phyloP scores from a whole-genome alignment of 306 rosid species.

The Inga laurina region DNA sequence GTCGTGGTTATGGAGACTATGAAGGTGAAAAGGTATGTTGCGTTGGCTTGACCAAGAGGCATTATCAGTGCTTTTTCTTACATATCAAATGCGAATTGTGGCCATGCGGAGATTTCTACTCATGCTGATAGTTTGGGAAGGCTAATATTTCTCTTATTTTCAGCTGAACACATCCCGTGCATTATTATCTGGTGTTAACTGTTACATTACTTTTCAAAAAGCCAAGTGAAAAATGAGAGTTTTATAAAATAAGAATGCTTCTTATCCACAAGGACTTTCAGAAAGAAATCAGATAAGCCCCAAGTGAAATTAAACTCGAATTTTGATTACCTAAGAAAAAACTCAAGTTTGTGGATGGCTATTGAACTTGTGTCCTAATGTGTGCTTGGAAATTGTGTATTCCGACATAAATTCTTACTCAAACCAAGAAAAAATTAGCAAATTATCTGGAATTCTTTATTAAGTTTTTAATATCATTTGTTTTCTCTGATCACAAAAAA shows the following conservation, averaged over 20 bases:
- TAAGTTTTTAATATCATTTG: neutral
- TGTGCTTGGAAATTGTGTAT: neutral
- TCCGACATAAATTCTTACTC: neutral
- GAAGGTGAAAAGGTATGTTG: slow-evolving; percentile 87
- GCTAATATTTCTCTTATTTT: too few species aligned
- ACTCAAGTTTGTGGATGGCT: neutral
- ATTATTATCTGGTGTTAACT: neutral
- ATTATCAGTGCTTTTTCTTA: neutral
- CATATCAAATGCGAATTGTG: too few species aligned
- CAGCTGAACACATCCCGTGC: too few species aligned
- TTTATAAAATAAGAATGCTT: too few species aligned
- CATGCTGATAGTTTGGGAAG: too few species aligned
- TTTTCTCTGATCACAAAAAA: neutral
- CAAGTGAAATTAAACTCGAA: too few species aligned
- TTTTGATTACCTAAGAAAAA: too few species aligned
- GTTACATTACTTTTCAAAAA: neutral
- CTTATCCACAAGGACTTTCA: neutral
- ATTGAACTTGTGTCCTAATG: neutral
- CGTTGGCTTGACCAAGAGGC: slow-evolving; percentile 2
- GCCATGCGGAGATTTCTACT: too few species aligned
- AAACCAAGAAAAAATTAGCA: neutral
- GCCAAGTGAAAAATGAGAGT: too few species aligned
- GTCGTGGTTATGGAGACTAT: slow-evolving; percentile 90
- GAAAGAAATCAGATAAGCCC: neutral
- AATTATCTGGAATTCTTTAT: neutral